Evolutionary conservation across 352 stramenopile genomes (phyloP), one percentile per base, ranked within the genome.

Genomic region (Phytophthora pini): DNA sequence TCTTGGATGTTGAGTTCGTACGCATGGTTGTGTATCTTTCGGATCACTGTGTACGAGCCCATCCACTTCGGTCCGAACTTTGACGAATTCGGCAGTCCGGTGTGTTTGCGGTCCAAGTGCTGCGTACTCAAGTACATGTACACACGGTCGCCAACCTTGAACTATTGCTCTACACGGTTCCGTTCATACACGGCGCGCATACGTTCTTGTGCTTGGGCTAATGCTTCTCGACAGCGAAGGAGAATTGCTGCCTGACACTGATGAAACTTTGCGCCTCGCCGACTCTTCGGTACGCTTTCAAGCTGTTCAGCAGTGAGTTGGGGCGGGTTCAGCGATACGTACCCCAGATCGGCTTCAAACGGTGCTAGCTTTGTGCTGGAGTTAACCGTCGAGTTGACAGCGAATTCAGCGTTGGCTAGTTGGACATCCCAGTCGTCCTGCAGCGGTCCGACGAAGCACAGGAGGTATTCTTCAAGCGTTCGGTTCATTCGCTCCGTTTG

Each of bases 1-100:
- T 48, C 27, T 45, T 64, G 63, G 9, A 66, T 72, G 46, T 72
- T 72, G 0, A 68, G 24, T 12, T 72, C 39, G 31, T 72, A 72
- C 2, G 60, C 20, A 72, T n/a, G 36, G 56, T 20, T 20, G 17
- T 20, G 17, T 20, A 20, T 20, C 17, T 20, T 20, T 20, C 17
- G 17, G 17, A 20, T 20, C 17, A 20, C 17, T 20, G 17, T 20
- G 17, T 20, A 1, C 17, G 17, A 20, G 17, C 17, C 17, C 17
- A 20, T 20, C 0, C 17, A 20, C 17, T 1, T 20, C 17, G 17
- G 17, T 20, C 17, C 17, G 17, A 20, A 20, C 17, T 20, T 20
- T 20, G 0, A 20, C 17, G 17, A 20, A 20, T 20, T 1, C 17
- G 17, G 17, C 17, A 20, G 17, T 20, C 0, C 17, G 17, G 17